A percentile compares a stretch with the other conserved stretches of the same genome.
These are phyloP conservation scores for Prototheca wickerhamii DNA, from an alignment of 163 green algal genomes.

Conservation along the genomic window DNA sequence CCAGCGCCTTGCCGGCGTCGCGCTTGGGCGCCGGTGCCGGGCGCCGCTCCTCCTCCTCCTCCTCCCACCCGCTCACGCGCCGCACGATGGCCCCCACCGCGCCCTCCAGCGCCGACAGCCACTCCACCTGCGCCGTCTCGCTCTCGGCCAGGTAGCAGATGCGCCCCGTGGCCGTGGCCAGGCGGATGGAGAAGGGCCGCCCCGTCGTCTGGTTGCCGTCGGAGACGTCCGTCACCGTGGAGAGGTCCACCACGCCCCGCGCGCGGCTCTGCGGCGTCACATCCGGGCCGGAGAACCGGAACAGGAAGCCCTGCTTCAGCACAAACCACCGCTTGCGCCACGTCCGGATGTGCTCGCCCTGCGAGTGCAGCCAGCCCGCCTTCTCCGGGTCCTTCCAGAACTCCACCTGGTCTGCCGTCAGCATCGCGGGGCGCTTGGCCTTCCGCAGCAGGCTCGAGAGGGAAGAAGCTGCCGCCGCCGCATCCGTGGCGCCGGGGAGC, in stretches of 20 bases:
- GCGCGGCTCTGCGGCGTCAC: constrained; percentile 51
- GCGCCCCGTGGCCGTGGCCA: constrained; percentile 62
- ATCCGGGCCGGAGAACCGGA: constrained; percentile 68
- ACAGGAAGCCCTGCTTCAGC: constrained; percentile 87
- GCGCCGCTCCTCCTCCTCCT: constrained; percentile 22
- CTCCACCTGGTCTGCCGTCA: constrained; percentile 73
- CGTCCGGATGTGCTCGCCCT: constrained; percentile 79
- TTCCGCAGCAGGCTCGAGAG: constrained; percentile 50
- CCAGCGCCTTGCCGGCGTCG: not conserved
- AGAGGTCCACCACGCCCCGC: constrained; percentile 80
- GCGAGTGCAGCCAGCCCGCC: constrained; percentile 80
- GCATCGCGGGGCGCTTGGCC: constrained; percentile 33
- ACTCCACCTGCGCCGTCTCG: constrained; percentile 86
- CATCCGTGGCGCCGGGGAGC: constrained; percentile 3
- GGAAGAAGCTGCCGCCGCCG: constrained; percentile 47
- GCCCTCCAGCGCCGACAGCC: constrained; percentile 73
- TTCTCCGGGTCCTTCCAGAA: constrained; percentile 83
- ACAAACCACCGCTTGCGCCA: constrained; percentile 91
- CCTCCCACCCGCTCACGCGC: constrained; percentile 59
- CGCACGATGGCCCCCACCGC: constrained; percentile 60
- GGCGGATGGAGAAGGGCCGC: constrained; percentile 65
- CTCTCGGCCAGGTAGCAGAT: constrained; percentile 52
- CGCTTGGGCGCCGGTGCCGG: not conserved
- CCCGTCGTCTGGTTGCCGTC: constrained; percentile 49
- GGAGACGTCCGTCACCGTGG: constrained; percentile 55